phyloP scores from a whole-genome alignment of 495 filamentous ascomycete genomes.

The Neurospora sp. region DNA sequence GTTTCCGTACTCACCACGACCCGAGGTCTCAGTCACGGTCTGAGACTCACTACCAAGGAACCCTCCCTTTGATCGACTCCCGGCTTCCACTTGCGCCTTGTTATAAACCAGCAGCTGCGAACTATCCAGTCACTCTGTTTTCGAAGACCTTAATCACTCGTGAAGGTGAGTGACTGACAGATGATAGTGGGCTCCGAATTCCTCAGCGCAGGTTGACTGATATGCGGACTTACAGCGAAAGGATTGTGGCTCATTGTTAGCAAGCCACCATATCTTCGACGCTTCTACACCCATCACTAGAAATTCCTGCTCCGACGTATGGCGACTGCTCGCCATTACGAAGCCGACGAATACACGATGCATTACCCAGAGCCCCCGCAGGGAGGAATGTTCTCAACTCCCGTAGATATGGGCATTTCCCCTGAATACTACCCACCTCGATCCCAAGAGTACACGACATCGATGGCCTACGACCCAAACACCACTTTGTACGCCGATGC shows the following conservation, averaged over 20 bases:
- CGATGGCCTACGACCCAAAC: slow-evolving; percentile 28
- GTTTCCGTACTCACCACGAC: not conserved
- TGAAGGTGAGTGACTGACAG: not conserved
- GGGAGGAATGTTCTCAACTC: slow-evolving; percentile 21
- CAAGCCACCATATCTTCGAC: not conserved
- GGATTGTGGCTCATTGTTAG: not conserved
- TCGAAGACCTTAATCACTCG: not conserved
- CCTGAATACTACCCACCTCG: slow-evolving; percentile 31
- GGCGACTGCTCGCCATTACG: slow-evolving; percentile 13
- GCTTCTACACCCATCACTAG: not conserved
- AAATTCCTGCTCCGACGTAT: slow-evolving; percentile 2
- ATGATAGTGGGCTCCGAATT: not conserved
- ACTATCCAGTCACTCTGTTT: not conserved
- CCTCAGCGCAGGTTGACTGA: not conserved
- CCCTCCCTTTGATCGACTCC: not conserved
- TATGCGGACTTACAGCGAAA: not conserved
- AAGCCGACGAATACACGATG: slow-evolving; percentile 29
- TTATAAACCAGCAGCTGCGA: not conserved
- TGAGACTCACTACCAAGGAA: not conserved
- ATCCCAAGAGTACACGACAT: slow-evolving; percentile 27
- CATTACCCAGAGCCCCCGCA: slow-evolving; percentile 35
- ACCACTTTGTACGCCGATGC: slow-evolving; percentile 25
- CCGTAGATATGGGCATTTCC: slow-evolving; percentile 33
- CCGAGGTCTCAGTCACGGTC: not conserved
- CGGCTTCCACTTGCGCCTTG: not conserved